Evolutionary conservation across 2,329 filamentous ascomycete species (phyloP).

Genomic region (Cladosporium halotolerans): DNA sequence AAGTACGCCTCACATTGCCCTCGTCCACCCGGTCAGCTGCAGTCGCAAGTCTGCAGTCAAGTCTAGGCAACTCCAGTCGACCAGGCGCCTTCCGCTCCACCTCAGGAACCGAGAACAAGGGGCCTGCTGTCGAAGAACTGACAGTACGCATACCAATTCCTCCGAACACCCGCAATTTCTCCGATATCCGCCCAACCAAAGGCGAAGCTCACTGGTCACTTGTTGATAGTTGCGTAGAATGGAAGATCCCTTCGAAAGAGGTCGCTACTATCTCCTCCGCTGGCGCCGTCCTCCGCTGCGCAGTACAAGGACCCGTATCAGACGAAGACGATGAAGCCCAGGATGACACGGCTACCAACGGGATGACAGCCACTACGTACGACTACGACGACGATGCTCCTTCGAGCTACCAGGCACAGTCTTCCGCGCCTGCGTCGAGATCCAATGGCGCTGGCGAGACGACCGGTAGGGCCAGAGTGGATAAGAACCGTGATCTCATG

Average conservation of each 20-base stretch:
- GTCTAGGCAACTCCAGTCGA: conserved; percentile 16
- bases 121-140: conserved; percentile 62
- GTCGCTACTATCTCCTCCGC: conserved; percentile 43
- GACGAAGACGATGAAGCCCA: conserved; percentile 43
- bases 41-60: conserved; percentile 25
- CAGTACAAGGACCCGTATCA: conserved; percentile 59
- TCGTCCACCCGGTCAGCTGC: conserved; percentile 19
- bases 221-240: conserved; percentile 67
- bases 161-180: conserved; percentile 70
- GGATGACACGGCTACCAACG: conserved; percentile 29
- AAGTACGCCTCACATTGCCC: conserved; percentile 57
- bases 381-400: conserved; percentile 32
- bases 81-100: conserved; percentile 20
- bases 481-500: conserved; percentile 41
- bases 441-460: background rate
- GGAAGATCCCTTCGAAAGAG: conserved; percentile 75
- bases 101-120: conserved; percentile 23
- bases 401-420: conserved; percentile 14
- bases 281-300: conserved; percentile 63
- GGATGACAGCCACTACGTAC: conserved; percentile 37
- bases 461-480: conserved; percentile 14
- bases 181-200: conserved; percentile 70
- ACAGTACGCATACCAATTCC: conserved; percentile 74
- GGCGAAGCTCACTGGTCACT: conserved; percentile 80
- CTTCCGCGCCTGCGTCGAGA: background rate